Evolutionary conservation across 2,329 filamentous ascomycete genomes (phyloP).

Genomic region (Sarocladiaceae sp.): DNA sequence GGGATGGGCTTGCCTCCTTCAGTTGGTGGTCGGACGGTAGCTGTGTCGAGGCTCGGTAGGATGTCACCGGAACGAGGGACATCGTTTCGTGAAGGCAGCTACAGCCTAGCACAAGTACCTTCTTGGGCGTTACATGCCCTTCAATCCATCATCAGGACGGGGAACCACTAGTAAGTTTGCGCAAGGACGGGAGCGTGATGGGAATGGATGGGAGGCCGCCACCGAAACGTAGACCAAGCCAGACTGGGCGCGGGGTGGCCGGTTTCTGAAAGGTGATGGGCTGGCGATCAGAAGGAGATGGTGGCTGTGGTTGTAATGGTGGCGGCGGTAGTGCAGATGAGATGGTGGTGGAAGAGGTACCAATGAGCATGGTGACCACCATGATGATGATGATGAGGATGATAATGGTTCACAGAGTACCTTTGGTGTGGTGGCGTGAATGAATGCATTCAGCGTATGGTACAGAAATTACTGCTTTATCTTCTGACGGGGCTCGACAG

Average conservation of each 20-base stretch:
- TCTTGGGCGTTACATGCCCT: not conserved
- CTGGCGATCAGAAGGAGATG: not conserved
- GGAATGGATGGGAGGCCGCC: constrained; percentile 4
- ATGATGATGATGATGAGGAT: not conserved
- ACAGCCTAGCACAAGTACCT: not conserved
- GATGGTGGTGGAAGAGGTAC: not conserved
- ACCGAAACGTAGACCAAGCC: not conserved
- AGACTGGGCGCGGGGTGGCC: not conserved
- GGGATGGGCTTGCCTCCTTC: constrained; percentile 3
- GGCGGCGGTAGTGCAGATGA: not conserved
- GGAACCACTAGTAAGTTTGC: no score
- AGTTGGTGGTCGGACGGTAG: not conserved
- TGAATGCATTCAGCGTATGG: no score
- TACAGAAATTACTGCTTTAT: no score
- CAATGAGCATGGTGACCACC: not conserved
- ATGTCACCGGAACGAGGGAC: not conserved
- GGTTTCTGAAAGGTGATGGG: not conserved
- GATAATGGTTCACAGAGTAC: not conserved
- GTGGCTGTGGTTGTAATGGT: not conserved
- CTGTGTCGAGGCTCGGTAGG: not conserved
- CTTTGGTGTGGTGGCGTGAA: not conserved
- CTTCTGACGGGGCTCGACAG: not conserved
- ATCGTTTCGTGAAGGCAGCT: not conserved
- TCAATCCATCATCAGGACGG: no score
- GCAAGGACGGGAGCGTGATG: not conserved